Evolutionary conservation across 495 filamentous ascomycete species (phyloP), one percentile per base, ranked within the genome.

Genomic region (Rusavskia elegans): DNA sequence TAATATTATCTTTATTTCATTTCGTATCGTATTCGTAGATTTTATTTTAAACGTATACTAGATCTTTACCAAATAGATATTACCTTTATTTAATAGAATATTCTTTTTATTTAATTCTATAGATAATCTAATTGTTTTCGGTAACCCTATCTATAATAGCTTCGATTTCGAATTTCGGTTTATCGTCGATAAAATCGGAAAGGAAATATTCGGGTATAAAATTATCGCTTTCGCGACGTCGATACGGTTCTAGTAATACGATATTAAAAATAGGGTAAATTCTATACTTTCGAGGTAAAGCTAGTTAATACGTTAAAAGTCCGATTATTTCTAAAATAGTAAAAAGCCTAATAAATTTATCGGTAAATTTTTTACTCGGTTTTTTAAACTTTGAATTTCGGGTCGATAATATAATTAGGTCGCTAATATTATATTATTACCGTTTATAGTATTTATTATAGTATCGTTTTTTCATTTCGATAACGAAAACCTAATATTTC

Each of bases 181-280:
- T 16, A 37, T 37, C 35, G 16, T 37, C 16, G 35, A 37, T 37
- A 16, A 37, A 16, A 16, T 37, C 35, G 16, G 35, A 16, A 8
- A 37, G 35, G 7, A 16, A 16, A 37, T 37, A 16, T 8, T 8
- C 35, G 35, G 8, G n/a, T n/a, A n/a, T 16, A 37, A 37, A 8
- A 8, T 37, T 16, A 37, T 7, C 7, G 35, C 35, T 16, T 16
- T 37, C 35, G 16, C 35, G 35, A 8, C 35, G 35, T 16, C 16
- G 7, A 16, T 37, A 37, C 7, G 35, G 21, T 52, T 37, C 40
- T 2, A 53, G 40, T 3, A 48, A 25, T 25, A 19, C 11, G 6
- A 53, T 32, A 25, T 45, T n/a, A 49, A 53, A 53, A 10, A 49
- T 20, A 30, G 50, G 20, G 25, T 53, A 41, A 14, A 53, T 48